A percentile compares a stretch with the other conserved stretches of the same genome.
Evolutionary conservation across 495 filamentous ascomycete species (phyloP).

Genomic region (Paragyromitra xinjiangensis): DNA sequence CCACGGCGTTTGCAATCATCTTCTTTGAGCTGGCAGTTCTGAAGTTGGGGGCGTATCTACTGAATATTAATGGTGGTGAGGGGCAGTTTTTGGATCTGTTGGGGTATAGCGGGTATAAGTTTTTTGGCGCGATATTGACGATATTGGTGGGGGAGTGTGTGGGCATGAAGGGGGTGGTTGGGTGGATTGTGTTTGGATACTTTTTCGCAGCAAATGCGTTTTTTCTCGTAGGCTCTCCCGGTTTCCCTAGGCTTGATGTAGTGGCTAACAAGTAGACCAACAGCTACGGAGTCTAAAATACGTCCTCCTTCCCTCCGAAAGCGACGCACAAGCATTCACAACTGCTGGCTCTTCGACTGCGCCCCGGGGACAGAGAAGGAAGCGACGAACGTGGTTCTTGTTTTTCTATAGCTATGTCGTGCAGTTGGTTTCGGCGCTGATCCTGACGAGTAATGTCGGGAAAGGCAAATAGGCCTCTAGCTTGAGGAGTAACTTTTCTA

Average conservation of each 20-base stretch:
- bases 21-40: constrained; percentile 85
- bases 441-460: constrained; percentile 66
- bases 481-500: not conserved
- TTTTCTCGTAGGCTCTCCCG: constrained; percentile 74
- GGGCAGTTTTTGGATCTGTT: constrained; percentile 86
- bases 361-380: constrained; percentile 74
- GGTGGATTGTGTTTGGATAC: constrained; percentile 88
- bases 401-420: constrained; percentile 94
- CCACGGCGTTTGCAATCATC: constrained; percentile 80
- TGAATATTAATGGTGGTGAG: constrained; percentile 81
- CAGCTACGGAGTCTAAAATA: constrained; percentile 95
- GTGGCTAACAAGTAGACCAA: not conserved
- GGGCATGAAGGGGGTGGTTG: constrained; percentile 76
- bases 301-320: constrained; percentile 77
- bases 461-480: constrained; percentile 33
- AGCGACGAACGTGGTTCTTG: constrained; percentile 90
- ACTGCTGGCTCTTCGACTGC: constrained; percentile 35
- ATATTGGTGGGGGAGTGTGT: constrained; percentile 75
- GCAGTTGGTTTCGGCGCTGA: constrained; percentile 95
- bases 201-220: constrained; percentile 94
- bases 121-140: constrained; percentile 92
- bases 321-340: constrained; percentile 62
- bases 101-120: constrained; percentile 98
- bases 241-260: no score
- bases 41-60: constrained; percentile 90